A percentile compares a stretch with the other conserved stretches of the same genome.
Conservation (phyloP, 805 yeast species). For the Pichia heedii region DNA sequence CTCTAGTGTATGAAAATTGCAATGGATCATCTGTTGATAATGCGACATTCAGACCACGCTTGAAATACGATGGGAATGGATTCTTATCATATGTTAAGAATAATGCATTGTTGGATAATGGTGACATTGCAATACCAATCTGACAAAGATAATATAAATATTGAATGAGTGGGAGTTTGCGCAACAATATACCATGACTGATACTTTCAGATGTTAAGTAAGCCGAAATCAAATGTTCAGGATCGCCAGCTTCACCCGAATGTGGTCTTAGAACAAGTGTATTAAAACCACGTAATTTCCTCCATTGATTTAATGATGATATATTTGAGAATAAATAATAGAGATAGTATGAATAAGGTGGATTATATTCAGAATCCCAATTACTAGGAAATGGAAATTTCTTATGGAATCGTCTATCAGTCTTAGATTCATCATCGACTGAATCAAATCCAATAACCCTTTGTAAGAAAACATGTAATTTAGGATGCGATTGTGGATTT, state of each 20-base stretch:
- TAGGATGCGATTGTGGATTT: conserved; percentile 84
- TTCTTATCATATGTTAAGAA: conserved; percentile 94
- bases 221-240: conserved; percentile 89
- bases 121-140: conserved; percentile 97
- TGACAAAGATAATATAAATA: conserved; percentile 90
- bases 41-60: conserved; percentile 89
- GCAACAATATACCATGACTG: conserved; percentile 86
- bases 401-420: conserved; percentile 71
- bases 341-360: conserved; percentile 95
- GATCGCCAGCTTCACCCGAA: conserved; percentile 99
- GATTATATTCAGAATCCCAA: conserved; percentile 75
- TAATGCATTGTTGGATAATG: conserved; percentile 91
- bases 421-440: conserved; percentile 95
- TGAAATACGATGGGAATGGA: conserved; percentile 87
- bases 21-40: conserved; percentile 96
- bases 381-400: conserved; percentile 79
- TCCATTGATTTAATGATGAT: conserved; percentile 77
- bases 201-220: conserved; percentile 86
- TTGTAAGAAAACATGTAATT: conserved; percentile 77
- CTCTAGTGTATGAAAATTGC: conserved; percentile 94
- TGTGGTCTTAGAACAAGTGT: conserved; percentile 96
- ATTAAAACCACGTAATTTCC: conserved; percentile 65
- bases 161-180: conserved; percentile 93
- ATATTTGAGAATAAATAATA: conserved; percentile 84
- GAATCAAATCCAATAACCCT: conserved; percentile 97